A percentile compares a stretch with the other conserved stretches of the same genome.
These are phyloP conservation scores for Fennellomyces sp. DNA, from an alignment of 371 early-diverging fungal genomes.

Conservation along the genomic window DNA sequence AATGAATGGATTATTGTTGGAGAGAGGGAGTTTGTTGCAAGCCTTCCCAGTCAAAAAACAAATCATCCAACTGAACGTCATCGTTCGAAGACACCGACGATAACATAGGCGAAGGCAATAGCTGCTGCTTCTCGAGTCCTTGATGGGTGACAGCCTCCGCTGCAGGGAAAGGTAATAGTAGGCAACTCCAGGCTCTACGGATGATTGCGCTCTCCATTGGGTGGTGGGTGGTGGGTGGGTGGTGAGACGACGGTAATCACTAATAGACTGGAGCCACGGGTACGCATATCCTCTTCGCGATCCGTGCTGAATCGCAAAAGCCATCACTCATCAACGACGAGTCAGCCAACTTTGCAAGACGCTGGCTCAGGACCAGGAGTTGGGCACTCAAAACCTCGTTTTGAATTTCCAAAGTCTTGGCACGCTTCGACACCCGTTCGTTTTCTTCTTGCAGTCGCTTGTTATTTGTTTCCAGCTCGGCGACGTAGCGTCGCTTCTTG, in stretches of 20 bases:
- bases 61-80: constrained; percentile 16
- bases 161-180: constrained; percentile 15
- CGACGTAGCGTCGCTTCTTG: constrained; percentile 82
- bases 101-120: constrained; percentile 17
- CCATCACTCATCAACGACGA: constrained; percentile 39
- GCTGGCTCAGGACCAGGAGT: constrained; percentile 59
- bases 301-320: constrained; percentile 63
- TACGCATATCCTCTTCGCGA: constrained; percentile 19
- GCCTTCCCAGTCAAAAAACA: constrained; percentile 20
- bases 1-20: background rate
- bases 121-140: background rate
- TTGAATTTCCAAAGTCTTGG: constrained; percentile 66
- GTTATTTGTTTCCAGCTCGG: constrained; percentile 76
- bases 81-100: constrained; percentile 10
- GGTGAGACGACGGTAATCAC: constrained; percentile 2
- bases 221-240: constrained; percentile 2
- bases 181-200: background rate
- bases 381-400: constrained; percentile 60
- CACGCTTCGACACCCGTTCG: constrained; percentile 57
- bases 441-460: constrained; percentile 68
- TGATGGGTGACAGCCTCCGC: constrained; percentile 18
- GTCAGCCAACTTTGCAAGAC: constrained; percentile 39
- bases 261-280: background rate
- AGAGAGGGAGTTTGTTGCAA: constrained; percentile 2
- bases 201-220: constrained; percentile 13